Conservation (phyloP, 768 basidiomycete genomes). For the Clathrus columnatus region DNA sequence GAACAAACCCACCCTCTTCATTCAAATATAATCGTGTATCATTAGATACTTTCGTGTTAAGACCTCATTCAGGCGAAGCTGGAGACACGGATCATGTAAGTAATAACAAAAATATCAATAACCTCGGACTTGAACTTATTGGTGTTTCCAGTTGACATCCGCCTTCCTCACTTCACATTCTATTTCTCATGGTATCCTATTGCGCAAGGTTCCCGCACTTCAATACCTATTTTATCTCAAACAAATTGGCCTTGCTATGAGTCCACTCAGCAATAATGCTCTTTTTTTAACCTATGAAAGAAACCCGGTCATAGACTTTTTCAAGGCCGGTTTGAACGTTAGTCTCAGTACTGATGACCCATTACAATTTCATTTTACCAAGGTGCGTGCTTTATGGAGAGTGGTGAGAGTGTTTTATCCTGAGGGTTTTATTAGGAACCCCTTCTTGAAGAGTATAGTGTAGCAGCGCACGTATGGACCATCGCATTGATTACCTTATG, state of each 20-base stretch:
- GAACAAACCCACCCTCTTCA: neutral
- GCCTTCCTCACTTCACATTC: conserved; percentile 96
- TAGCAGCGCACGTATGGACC: conserved; percentile 80
- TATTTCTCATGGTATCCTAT: conserved; percentile 96
- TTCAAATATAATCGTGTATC: neutral
- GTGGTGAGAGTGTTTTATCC: neutral
- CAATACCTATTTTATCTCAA: conserved; percentile 97
- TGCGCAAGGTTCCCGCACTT: conserved; percentile 94
- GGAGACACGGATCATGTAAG: conserved; percentile 85
- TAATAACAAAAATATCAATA: neutral
- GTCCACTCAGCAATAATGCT: conserved; percentile 95
- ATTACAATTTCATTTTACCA: conserved; percentile 96
- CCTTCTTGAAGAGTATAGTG: conserved; percentile 92
- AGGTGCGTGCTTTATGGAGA: conserved; percentile 40
- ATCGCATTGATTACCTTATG: neutral
- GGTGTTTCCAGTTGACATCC: conserved; percentile 52
- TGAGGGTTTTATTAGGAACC: conserved; percentile 55
- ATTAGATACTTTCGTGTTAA: conserved; percentile 89
- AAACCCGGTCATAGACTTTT: conserved; percentile 95
- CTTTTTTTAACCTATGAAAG: conserved; percentile 94
- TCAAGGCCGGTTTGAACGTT: conserved; percentile 92
- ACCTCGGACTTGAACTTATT: neutral
- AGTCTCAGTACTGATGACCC: conserved; percentile 95
- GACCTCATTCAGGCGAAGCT: conserved; percentile 96
- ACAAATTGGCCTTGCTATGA: conserved; percentile 98